Conservation (phyloP, 2,329 filamentous ascomycete genomes). For the Scortechinia acanthostroma region DNA sequence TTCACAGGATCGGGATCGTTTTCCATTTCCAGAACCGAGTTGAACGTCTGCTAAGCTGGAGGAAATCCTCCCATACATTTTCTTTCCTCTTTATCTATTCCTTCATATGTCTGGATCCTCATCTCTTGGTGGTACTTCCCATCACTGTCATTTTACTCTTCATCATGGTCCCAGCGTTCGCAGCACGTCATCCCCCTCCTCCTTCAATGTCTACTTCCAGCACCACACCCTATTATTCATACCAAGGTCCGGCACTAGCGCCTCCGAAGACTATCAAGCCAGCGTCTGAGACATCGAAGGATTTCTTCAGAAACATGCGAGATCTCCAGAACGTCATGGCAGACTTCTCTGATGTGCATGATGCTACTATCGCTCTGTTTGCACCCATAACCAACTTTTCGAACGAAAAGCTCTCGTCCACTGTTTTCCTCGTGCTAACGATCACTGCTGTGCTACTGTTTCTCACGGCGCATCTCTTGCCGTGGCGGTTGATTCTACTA, state of each 20-base stretch:
- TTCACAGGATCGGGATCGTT: not conserved
- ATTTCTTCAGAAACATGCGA: not conserved
- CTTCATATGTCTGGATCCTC: not conserved
- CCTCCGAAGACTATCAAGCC: slow-evolving; percentile 2
- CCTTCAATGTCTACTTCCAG: not conserved
- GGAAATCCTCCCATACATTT: not conserved
- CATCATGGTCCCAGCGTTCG: not conserved
- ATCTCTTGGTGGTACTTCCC: not conserved
- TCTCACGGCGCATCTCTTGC: not conserved
- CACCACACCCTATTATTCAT: not conserved
- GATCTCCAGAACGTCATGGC: slow-evolving; percentile 2
- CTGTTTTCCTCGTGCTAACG: not conserved
- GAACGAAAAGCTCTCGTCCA: not conserved
- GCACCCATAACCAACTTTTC: not conserved
- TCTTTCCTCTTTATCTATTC: slow-evolving; percentile 1
- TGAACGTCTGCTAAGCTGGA: not conserved
- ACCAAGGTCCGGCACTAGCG: not conserved
- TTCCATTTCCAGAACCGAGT: not conserved
- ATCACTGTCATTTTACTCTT: not conserved
- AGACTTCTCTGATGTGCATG: not conserved
- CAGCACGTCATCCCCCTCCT: not conserved
- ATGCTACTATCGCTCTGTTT: not conserved
- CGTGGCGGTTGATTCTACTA: not conserved
- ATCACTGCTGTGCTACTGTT: not conserved
- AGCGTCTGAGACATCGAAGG: not conserved